phyloP scores from a whole-genome alignment of 1,139 yeast genomes.

The Debaryomyces robertsiae region DNA sequence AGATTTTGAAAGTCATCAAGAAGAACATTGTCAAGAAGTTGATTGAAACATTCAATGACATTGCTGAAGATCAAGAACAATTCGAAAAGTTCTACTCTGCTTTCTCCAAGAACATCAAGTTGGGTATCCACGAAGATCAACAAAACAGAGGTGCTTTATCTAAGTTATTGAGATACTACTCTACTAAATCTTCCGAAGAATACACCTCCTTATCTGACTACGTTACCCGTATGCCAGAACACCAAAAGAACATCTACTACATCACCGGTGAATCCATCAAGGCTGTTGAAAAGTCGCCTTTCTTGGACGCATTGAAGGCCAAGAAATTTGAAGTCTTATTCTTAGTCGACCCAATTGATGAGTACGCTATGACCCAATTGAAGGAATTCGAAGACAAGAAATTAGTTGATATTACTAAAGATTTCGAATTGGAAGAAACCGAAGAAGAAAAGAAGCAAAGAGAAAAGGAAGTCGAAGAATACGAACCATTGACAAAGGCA shows the following conservation, averaged over 20 bases:
- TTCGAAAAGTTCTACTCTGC: slow-evolving; percentile 98
- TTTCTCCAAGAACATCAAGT: slow-evolving; percentile 96
- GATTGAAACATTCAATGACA: slow-evolving; percentile 98
- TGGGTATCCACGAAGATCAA: slow-evolving; percentile 98
- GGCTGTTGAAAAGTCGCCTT: slow-evolving; percentile 99
- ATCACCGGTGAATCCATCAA: slow-evolving; percentile 98
- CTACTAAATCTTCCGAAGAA: slow-evolving; percentile 95
- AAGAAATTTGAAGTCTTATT: slow-evolving; percentile 97
- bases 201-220: slow-evolving; percentile 93
- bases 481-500: slow-evolving; percentile 91
- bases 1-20: slow-evolving; percentile 98
- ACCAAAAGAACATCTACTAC: slow-evolving; percentile 98
- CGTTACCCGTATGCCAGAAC: slow-evolving; percentile 99
- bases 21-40: slow-evolving; percentile 99
- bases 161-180: slow-evolving; percentile 94
- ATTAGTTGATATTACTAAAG: slow-evolving; percentile 98
- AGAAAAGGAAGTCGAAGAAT: slow-evolving; percentile 91
- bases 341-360: slow-evolving; percentile 99
- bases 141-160: slow-evolving; percentile 97
- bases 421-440: slow-evolving; percentile 98
- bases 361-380: slow-evolving; percentile 98
- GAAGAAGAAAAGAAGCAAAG: slow-evolving; percentile 95
- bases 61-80: slow-evolving; percentile 98
- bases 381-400: slow-evolving; percentile 99
- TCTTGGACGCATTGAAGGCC: slow-evolving; percentile 98